Base-by-base conservation (phyloP, 345 rosid genomes). In the Barbarea vulgaris region DNA sequence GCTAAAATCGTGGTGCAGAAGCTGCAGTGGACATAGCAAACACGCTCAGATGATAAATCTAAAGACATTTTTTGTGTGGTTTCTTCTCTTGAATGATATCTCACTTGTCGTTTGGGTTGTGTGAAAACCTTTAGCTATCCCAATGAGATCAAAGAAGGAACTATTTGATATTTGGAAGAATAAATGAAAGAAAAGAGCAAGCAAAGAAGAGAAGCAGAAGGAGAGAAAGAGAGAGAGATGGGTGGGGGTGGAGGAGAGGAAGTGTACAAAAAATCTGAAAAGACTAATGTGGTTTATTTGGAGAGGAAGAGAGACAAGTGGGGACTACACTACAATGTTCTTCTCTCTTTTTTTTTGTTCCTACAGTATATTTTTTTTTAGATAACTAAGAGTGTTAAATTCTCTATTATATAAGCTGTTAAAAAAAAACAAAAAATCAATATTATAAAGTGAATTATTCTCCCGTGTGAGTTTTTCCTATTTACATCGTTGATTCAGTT, bases 21-120 rank as follows among this genome's bases (percentile, higher is more conserved):
- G 93, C 79, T 90, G 98, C 99, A 95, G 87, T 90, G 93, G 63
- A 92, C 96, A 85, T 89, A 95, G 76, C 98, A 90, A 69, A 95
- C 94, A 51, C 86, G 86, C 60, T 93, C 98, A 57, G 96, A 76
- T 30, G 87, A 83, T 88, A 83, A 77, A 31, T 95, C 91, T 56
- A 82, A 28, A 55, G 99, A 88, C 97, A 91, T 88, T 77, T 79
- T 31, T 48, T 4, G n/a, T 28, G 62, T 65, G 48, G 13, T 5
- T 75, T 58, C 41, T 74, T 74, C 39, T 47, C 37, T 76, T 62
- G 10, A 44, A 8, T 25, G 66, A 15, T 62, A 44, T 53, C 5
- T 50, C 27, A 39, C 39, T 44, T 59, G 64, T 67, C 61, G 54
- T 27, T 65, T 50, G 67, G 14, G 25, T 56, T 65, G 19, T 55